phyloP scores from a whole-genome alignment of 2,329 filamentous ascomycete genomes.

The Hypoxylon sp. region DNA sequence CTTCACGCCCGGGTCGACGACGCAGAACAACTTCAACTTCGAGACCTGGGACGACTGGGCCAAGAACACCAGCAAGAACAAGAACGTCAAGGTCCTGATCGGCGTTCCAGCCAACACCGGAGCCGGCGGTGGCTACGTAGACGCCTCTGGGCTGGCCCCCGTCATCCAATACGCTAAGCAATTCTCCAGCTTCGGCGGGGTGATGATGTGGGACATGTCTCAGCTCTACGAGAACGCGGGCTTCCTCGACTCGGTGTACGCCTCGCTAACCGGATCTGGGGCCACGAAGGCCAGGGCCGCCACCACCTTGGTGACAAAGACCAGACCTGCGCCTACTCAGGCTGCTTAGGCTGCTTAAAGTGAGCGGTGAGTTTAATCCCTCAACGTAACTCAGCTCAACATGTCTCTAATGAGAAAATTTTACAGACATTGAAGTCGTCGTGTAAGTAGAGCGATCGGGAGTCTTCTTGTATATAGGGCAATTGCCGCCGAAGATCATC shows the following conservation, averaged over 20 bases:
- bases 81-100: conserved; percentile 72
- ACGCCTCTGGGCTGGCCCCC: conserved; percentile 61
- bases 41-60: conserved; percentile 77
- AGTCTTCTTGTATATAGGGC: conserved; percentile 48
- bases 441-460: conserved; percentile 52
- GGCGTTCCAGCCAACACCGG: conserved; percentile 70
- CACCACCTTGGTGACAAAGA: conserved; percentile 41
- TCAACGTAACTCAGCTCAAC: conserved; percentile 13
- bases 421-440: conserved; percentile 50
- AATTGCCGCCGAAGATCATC: conserved; percentile 14
- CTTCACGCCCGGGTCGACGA: conserved; percentile 61
- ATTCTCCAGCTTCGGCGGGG: conserved; percentile 74
- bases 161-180: conserved; percentile 68
- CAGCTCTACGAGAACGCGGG: conserved; percentile 72
- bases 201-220: conserved; percentile 79
- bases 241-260: conserved; percentile 64
- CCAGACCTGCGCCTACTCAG: conserved; percentile 38
- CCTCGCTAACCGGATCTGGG: conserved; percentile 51
- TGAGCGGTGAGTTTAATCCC: conserved; percentile 52
- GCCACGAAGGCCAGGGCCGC: conserved; percentile 25
- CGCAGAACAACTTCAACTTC: conserved; percentile 73
- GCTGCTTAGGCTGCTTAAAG: conserved; percentile 54
- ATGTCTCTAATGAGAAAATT: conserved; percentile 40
- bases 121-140: conserved; percentile 70
- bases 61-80: conserved; percentile 68